These are phyloP conservation scores for Dunaliella primolecta DNA, from an alignment of 139 green algal genomes.

Conservation along the genomic window DNA sequence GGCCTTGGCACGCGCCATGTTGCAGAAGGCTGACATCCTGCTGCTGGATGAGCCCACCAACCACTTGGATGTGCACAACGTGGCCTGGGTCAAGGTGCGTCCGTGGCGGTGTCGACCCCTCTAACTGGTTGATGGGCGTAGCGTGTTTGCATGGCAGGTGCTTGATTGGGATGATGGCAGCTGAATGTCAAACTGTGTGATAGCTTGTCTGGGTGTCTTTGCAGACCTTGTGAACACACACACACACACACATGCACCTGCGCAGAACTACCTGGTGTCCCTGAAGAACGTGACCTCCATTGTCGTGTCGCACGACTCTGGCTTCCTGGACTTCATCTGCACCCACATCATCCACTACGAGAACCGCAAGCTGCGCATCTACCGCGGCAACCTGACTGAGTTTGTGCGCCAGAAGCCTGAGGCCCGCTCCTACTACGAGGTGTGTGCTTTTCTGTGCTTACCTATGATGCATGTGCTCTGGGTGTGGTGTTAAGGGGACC, in stretches of 20 bases:
- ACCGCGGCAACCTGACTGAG: slow-evolving; percentile 85
- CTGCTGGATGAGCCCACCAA: slow-evolving; percentile 90
- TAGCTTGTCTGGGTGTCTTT: no score
- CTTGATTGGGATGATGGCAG: neutral
- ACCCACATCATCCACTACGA: slow-evolving; percentile 89
- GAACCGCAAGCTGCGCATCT: slow-evolving; percentile 77
- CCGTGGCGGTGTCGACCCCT: slow-evolving; percentile 62
- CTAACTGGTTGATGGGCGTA: no score
- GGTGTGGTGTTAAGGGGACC: no score
- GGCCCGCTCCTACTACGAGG: slow-evolving; percentile 82
- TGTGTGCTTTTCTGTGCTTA: slow-evolving; percentile 63
- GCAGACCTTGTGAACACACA: no score
- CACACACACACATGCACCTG: neutral
- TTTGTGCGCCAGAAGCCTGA: slow-evolving; percentile 86
- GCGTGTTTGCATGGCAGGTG: slow-evolving; percentile 48
- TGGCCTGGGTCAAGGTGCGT: slow-evolving; percentile 81
- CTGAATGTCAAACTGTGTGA: no score
- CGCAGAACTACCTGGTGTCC: slow-evolving; percentile 16
- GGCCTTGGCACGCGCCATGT: slow-evolving; percentile 79
- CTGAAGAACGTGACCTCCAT: slow-evolving; percentile 42
- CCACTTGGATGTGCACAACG: slow-evolving; percentile 82
- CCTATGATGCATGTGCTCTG: no score
- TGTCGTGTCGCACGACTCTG: slow-evolving; percentile 87
- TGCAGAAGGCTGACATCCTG: slow-evolving; percentile 86
- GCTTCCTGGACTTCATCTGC: slow-evolving; percentile 86